These are phyloP conservation scores for Ophiostoma triangulosporum DNA, from an alignment of 2,329 filamentous ascomycete species.

Conservation along the genomic window DNA sequence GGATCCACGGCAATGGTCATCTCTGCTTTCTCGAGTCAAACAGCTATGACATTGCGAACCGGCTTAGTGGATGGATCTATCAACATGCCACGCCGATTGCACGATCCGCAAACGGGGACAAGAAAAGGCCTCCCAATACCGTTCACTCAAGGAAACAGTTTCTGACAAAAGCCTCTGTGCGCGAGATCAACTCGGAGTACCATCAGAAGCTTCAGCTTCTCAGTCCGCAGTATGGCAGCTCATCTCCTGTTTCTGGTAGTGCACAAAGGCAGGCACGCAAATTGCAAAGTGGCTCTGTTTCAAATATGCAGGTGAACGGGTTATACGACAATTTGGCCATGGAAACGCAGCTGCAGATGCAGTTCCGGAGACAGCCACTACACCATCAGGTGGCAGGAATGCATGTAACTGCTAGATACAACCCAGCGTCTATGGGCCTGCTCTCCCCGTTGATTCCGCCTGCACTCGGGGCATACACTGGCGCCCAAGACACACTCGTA, in stretches of 20 bases:
- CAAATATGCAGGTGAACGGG: too few species aligned
- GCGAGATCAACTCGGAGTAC: not conserved
- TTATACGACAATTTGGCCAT: too few species aligned
- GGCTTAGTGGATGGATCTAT: slow-evolving; percentile 7
- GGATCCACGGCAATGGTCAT: slow-evolving; percentile 41
- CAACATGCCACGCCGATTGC: not conserved
- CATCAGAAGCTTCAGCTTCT: not conserved
- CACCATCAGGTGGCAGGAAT: too few species aligned
- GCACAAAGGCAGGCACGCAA: not conserved
- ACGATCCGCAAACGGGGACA: not conserved
- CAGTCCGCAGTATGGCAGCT: not conserved
- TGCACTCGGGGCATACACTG: too few species aligned
- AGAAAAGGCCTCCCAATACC: not conserved
- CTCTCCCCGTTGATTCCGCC: too few species aligned
- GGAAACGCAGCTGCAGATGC: too few species aligned
- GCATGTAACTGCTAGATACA: too few species aligned
- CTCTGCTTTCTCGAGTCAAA: slow-evolving; percentile 42
- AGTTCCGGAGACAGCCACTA: too few species aligned
- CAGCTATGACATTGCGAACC: slow-evolving; percentile 27
- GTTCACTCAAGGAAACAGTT: not conserved
- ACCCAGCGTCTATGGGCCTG: too few species aligned
- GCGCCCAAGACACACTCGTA: too few species aligned
- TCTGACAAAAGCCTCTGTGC: not conserved
- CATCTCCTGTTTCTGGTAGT: not conserved
- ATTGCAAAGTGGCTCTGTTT: too few species aligned